A percentile compares a stretch with the other conserved stretches of the same genome.
These are phyloP conservation scores for Cytidiella melzeri DNA, from an alignment of 768 basidiomycete genomes.

Conservation along the genomic window DNA sequence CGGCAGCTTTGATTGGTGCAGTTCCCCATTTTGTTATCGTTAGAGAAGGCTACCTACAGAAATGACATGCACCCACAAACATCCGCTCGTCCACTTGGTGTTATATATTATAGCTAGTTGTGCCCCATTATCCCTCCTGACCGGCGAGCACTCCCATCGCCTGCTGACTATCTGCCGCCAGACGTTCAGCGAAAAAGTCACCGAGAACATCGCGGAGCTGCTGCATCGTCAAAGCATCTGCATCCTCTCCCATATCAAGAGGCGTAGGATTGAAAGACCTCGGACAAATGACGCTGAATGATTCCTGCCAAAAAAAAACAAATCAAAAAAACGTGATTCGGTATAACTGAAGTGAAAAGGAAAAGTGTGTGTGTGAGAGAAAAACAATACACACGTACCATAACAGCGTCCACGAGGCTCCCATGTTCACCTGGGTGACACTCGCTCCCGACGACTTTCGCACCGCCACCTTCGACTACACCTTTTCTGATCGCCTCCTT, in stretches of 20 bases:
- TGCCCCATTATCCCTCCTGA: slow-evolving; percentile 5
- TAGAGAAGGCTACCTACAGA: too few species aligned
- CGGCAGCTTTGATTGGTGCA: too few species aligned
- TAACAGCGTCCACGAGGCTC: slow-evolving; percentile 50
- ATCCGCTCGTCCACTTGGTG: not conserved
- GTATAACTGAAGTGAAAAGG: not conserved
- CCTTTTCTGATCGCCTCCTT: slow-evolving; percentile 83
- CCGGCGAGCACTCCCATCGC: slow-evolving; percentile 45
- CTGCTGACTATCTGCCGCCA: slow-evolving; percentile 59
- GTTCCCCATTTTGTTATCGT: too few species aligned
- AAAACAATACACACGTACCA: slow-evolving; percentile 40
- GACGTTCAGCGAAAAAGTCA: slow-evolving; percentile 50
- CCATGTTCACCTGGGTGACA: slow-evolving; percentile 39
- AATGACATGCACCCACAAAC: too few species aligned
- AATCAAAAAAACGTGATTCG: too few species aligned
- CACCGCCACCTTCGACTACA: slow-evolving; percentile 74
- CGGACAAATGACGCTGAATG: slow-evolving; percentile 53
- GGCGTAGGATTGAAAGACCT: slow-evolving; percentile 53
- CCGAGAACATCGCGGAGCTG: slow-evolving; percentile 54
- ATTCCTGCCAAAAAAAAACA: too few species aligned
- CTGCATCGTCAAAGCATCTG: slow-evolving; percentile 40
- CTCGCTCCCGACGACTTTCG: slow-evolving; percentile 67
- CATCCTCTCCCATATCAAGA: slow-evolving; percentile 41
- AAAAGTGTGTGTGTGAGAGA: not conserved
- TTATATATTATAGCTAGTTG: not conserved